phyloP scores from a whole-genome alignment of 352 stramenopile species.

The Phytopythium aichiense region DNA sequence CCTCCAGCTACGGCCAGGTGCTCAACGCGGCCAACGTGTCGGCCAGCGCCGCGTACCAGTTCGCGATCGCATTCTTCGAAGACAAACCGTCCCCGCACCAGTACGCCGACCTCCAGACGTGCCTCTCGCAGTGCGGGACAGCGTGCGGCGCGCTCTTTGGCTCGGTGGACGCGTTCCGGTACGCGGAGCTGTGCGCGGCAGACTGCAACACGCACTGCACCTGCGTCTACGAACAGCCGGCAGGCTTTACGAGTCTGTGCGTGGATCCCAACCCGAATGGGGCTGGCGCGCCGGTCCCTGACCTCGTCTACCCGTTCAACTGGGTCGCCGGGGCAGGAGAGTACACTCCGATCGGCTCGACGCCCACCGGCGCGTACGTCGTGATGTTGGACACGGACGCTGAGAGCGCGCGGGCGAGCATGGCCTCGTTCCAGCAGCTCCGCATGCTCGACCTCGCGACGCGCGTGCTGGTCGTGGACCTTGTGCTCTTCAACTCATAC shows the following conservation, averaged over 20 bases:
- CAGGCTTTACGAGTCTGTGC: constrained; percentile 34
- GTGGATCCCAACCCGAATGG: constrained; percentile 50
- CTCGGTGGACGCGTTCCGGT: constrained; percentile 49
- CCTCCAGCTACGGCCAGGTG: constrained; percentile 45
- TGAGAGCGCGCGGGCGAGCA: constrained; percentile 14
- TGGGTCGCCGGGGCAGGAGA: constrained; percentile 34
- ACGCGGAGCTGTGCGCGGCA: constrained; percentile 29
- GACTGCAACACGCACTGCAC: constrained; percentile 56
- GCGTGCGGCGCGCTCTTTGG: constrained; percentile 47
- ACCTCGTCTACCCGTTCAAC: constrained; percentile 45
- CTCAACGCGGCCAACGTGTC: constrained; percentile 53
- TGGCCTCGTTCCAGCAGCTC: constrained; percentile 31
- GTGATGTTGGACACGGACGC: constrained; percentile 43
- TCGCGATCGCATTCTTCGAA: constrained; percentile 48
- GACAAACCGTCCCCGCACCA: constrained; percentile 27
- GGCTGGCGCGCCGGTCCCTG: constrained; percentile 21
- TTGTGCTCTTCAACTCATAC: constrained; percentile 65
- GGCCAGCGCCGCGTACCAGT: constrained; percentile 32
- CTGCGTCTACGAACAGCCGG: constrained; percentile 62
- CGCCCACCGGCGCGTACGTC: constrained; percentile 47
- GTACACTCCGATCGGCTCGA: constrained; percentile 13
- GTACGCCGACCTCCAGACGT: constrained; percentile 53
- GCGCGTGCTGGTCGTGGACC: constrained; percentile 54
- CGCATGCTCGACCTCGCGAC: constrained; percentile 60
- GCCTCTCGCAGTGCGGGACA: constrained; percentile 41